phyloP scores from a whole-genome alignment of 768 basidiomycete species.

The Mycena galopus region DNA sequence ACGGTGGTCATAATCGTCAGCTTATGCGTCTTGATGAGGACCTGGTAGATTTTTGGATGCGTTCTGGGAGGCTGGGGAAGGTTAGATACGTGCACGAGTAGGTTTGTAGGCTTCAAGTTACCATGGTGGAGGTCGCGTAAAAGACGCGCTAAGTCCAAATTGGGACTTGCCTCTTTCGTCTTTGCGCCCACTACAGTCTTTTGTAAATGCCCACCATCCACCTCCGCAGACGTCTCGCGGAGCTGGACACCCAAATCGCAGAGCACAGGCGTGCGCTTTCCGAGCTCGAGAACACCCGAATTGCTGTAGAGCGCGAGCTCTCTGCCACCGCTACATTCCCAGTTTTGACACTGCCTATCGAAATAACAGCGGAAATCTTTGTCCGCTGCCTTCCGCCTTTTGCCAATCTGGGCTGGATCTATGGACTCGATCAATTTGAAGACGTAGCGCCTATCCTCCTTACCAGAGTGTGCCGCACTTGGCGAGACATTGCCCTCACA shows the following conservation, averaged over 20 bases:
- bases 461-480: background rate
- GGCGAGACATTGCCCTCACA: background rate
- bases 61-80: constrained; percentile 61
- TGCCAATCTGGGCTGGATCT: background rate
- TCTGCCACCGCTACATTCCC: background rate
- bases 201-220: background rate
- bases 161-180: too few species aligned
- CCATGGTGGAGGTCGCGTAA: constrained; percentile 13
- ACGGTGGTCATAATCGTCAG: constrained; percentile 73
- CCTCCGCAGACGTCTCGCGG: constrained; percentile 3
- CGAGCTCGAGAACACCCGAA: background rate
- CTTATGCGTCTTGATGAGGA: constrained; percentile 82
- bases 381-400: background rate
- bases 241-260: background rate
- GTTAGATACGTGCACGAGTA: constrained; percentile 10
- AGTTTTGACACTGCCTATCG: background rate
- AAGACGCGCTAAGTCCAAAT: too few species aligned
- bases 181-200: too few species aligned
- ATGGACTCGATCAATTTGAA: background rate
- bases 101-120: background rate
- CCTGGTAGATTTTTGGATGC: constrained; percentile 73
- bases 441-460: background rate
- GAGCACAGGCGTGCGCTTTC: background rate
- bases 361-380: constrained; percentile 13
- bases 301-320: constrained; percentile 9